Evolutionary conservation across 2,329 filamentous ascomycete genomes (phyloP).

Genomic region (Arthrobotrys conoides): DNA sequence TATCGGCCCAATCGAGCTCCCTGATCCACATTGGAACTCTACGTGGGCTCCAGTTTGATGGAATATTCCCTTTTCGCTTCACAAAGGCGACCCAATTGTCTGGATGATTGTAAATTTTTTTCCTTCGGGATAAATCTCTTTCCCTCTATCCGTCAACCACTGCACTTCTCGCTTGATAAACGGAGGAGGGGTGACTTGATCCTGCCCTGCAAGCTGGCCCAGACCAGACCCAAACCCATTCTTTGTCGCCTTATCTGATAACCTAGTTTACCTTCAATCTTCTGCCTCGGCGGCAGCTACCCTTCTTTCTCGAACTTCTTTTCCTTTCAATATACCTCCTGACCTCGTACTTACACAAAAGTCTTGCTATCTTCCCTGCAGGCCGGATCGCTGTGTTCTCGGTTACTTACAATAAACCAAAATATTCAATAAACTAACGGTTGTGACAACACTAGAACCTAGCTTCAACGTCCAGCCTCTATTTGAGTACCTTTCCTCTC

Average conservation of each 20-base stretch:
- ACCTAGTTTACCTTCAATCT: conserved; percentile 26
- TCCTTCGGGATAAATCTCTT: conserved; percentile 12
- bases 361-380: background rate
- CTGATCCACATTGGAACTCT: conserved; percentile 40
- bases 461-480: conserved; percentile 2
- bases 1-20: conserved; percentile 14
- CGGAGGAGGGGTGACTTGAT: conserved; percentile 46
- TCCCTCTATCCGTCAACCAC: conserved; percentile 19
- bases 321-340: conserved; percentile 47
- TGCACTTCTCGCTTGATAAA: conserved; percentile 27
- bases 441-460: conserved; percentile 4
- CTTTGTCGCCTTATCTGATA: conserved; percentile 9
- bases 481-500: conserved; percentile 36
- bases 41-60: conserved; percentile 32
- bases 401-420: background rate
- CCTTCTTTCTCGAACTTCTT: conserved; percentile 57
- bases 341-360: conserved; percentile 26
- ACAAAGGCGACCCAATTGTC: background rate
- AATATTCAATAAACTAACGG: conserved; percentile 11
- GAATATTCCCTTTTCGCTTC: conserved; percentile 17
- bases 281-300: conserved; percentile 9
- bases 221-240: conserved; percentile 6
- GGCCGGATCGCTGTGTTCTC: background rate
- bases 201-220: conserved; percentile 37
- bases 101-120: background rate